Conservation (phyloP, 345 rosid species). For the Gossypium ekmanianum region DNA sequence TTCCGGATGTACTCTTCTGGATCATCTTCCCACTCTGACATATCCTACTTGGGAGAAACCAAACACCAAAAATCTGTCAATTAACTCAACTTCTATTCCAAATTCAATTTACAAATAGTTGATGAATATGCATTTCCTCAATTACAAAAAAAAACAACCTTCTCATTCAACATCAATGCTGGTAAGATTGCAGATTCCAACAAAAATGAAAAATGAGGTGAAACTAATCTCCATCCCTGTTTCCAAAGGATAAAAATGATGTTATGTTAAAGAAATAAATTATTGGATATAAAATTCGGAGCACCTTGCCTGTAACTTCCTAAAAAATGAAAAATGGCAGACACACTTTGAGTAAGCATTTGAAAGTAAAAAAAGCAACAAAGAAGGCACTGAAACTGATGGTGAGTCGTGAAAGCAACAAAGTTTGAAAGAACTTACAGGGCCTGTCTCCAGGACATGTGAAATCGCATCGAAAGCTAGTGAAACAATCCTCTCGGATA, state of each 20-base stretch:
- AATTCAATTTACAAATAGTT: constrained; percentile 7
- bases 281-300: not conserved
- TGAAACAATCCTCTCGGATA: constrained; percentile 65
- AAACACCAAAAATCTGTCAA: constrained; percentile 17
- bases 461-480: constrained; percentile 76
- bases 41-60: constrained; percentile 46
- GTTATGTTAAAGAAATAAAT: constrained; percentile 12
- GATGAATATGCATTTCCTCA: not conserved
- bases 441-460: constrained; percentile 79
- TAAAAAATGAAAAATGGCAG: not conserved
- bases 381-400: constrained; percentile 7
- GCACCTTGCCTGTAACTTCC: not conserved
- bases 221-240: constrained; percentile 92
- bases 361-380: not conserved
- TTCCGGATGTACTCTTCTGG: constrained; percentile 80
- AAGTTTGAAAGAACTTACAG: constrained; percentile 42
- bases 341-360: not conserved
- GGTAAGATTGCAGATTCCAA: constrained; percentile 82
- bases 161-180: constrained; percentile 64
- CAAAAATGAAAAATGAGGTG: constrained; percentile 70
- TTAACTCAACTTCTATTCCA: constrained; percentile 10
- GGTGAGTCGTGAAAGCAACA: constrained; percentile 15
- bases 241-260: constrained; percentile 18
- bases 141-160: constrained; percentile 38
- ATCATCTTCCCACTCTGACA: constrained; percentile 86